Percentiles rank a stretch among this genome's conserved stretches.
phyloP scores from a whole-genome alignment of 331 rosid species.

The Phaseolus coccineus region DNA sequence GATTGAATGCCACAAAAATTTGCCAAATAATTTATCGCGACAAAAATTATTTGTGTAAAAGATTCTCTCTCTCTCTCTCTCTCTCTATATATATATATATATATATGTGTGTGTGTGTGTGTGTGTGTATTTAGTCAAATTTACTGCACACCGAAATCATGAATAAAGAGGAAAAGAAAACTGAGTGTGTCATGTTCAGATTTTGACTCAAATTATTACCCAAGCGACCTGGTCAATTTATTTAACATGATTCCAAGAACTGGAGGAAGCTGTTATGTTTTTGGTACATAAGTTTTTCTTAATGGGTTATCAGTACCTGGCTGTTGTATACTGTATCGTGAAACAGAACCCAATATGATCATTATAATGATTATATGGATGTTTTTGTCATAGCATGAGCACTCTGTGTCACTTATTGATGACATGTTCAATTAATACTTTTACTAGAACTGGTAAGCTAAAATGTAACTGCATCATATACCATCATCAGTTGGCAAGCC shows the following conservation, averaged over 20 bases:
- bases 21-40: not conserved
- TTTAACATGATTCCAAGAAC: not conserved
- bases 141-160: not conserved
- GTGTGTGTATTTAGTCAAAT: too few relatives aligned
- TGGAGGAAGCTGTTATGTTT: not conserved
- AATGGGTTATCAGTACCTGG: not conserved
- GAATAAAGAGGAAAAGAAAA: not conserved
- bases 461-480: conserved; percentile 1
- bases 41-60: not conserved
- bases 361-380: not conserved
- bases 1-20: not conserved
- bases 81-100: too few relatives aligned
- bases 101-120: too few relatives aligned
- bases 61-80: too few relatives aligned
- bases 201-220: not conserved
- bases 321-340: not conserved
- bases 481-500: not conserved
- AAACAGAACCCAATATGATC: conserved; percentile 3
- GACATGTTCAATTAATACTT: not conserved
- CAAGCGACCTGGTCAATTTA: not conserved
- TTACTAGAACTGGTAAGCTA: not conserved
- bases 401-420: not conserved
- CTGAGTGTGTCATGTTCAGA: not conserved
- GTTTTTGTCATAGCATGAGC: not conserved
- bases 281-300: not conserved